Percentiles rank a stretch among this genome's conserved stretches.
phyloP scores from a whole-genome alignment of 2,329 filamentous ascomycete species.

The Zasmidium citrigriseum region DNA sequence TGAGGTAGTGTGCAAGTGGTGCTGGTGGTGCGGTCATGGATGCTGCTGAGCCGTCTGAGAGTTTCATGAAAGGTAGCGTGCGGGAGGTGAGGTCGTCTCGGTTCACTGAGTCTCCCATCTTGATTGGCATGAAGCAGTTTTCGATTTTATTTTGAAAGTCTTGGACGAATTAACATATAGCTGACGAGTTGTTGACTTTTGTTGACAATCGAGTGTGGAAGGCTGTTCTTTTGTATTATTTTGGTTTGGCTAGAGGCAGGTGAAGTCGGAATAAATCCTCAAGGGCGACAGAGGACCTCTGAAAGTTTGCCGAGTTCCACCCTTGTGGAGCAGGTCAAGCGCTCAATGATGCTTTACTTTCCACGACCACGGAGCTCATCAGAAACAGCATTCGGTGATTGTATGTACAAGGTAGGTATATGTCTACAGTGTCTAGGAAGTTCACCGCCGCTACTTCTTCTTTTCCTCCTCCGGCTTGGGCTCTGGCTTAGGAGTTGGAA shows the following conservation, averaged over 20 bases:
- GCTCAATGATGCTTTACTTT: not conserved
- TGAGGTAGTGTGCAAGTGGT: constrained; percentile 45
- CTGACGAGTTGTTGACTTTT: not conserved
- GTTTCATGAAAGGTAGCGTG: constrained; percentile 51
- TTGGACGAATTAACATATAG: too few relatives aligned
- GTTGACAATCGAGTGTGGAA: not conserved
- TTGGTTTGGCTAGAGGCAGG: not conserved
- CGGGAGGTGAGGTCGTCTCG: constrained; percentile 47
- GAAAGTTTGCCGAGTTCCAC: not conserved
- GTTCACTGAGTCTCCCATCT: constrained; percentile 25
- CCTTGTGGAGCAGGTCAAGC: constrained; percentile 1
- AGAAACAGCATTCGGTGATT: not conserved
- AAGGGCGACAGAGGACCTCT: not conserved
- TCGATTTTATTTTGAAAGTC: too few relatives aligned
- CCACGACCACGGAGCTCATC: not conserved
- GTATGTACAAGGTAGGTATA: constrained; percentile 11
- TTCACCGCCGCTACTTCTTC: constrained; percentile 58
- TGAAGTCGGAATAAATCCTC: not conserved
- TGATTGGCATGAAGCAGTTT: not conserved
- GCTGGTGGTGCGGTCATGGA: constrained; percentile 49
- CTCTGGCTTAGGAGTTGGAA: constrained; percentile 94
- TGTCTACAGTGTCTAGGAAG: constrained; percentile 21
- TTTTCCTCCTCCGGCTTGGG: constrained; percentile 87
- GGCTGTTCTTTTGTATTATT: not conserved
- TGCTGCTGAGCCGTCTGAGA: constrained; percentile 45